These are phyloP conservation scores for Climacium dendroides DNA, from an alignment of 225 moss, liverwort and hornwort species.

Conservation along the genomic window DNA sequence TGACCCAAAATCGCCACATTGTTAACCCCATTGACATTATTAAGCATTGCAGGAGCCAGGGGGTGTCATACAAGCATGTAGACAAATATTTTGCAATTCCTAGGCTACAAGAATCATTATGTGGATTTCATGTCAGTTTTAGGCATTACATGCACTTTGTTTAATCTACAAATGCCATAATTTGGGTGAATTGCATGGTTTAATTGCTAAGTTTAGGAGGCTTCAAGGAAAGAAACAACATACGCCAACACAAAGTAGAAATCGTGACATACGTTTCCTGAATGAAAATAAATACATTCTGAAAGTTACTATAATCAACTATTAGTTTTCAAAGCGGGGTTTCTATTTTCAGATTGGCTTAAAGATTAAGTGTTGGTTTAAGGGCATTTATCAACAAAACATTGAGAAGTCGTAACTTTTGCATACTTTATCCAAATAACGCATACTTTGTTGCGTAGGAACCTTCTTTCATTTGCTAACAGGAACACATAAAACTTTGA, in stretches of 20 bases:
- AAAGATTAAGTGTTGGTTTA: not conserved
- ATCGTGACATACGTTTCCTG: not conserved
- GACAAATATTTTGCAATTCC: not conserved
- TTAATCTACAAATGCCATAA: not conserved
- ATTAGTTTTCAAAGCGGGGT: not conserved
- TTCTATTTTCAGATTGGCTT: not conserved
- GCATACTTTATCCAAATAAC: not conserved
- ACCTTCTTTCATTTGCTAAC: not conserved
- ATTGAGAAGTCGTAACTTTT: not conserved
- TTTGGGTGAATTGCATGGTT: not conserved
- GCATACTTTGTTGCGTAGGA: not conserved
- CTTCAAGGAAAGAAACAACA: not conserved
- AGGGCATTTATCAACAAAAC: not conserved
- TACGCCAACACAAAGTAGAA: not conserved
- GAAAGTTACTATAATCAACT: not conserved
- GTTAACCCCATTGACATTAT: not conserved
- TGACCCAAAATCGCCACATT: not conserved
- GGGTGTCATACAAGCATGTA: not conserved
- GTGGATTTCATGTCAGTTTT: not conserved
- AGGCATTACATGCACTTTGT: not conserved
- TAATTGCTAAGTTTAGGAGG: not conserved
- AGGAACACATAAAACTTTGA: not conserved
- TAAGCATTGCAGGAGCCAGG: not conserved
- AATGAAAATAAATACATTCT: not conserved
- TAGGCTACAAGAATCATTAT: not conserved